Percentiles rank a stretch among this genome's conserved stretches.
Evolutionary conservation across 441 rosid species (phyloP).

Genomic region (Erysimum pusillum): DNA sequence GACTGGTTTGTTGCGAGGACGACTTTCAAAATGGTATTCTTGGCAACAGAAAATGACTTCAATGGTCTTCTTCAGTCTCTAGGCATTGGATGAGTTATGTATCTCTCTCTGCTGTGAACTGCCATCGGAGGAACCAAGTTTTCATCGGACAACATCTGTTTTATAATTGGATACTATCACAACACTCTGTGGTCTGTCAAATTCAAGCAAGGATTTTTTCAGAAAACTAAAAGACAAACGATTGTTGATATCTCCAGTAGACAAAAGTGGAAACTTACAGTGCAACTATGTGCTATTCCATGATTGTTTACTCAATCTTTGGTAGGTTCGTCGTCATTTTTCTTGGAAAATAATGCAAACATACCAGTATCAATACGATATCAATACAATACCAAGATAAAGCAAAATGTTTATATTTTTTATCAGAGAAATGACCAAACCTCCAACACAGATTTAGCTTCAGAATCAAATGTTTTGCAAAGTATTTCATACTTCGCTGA

Average conservation of each 20-base stretch:
- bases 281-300: constrained; percentile 17
- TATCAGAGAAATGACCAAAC: constrained; percentile 38
- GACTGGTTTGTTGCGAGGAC: constrained; percentile 10
- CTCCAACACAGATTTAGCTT: constrained; percentile 71
- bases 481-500: constrained; percentile 81
- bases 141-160: background rate
- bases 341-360: constrained; percentile 28
- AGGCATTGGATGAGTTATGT: background rate
- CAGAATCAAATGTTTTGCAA: constrained; percentile 78
- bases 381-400: constrained; percentile 31
- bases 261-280: constrained; percentile 30
- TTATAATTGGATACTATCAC: background rate
- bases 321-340: constrained; percentile 30
- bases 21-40: constrained; percentile 8
- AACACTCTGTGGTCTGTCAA: constrained; percentile 9
- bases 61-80: constrained; percentile 13
- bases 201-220: background rate
- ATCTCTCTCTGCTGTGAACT: background rate
- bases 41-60: constrained; percentile 10
- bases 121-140: constrained; percentile 21
- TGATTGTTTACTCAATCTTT: constrained; percentile 30
- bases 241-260: background rate
- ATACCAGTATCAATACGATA: constrained; percentile 23
- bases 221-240: background rate
- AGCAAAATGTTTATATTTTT: background rate